Evolutionary conservation across 306 rosid genomes (phyloP), one percentile per base, ranked within the genome.

Genomic region (Glycyrrhiza uralensis): DNA sequence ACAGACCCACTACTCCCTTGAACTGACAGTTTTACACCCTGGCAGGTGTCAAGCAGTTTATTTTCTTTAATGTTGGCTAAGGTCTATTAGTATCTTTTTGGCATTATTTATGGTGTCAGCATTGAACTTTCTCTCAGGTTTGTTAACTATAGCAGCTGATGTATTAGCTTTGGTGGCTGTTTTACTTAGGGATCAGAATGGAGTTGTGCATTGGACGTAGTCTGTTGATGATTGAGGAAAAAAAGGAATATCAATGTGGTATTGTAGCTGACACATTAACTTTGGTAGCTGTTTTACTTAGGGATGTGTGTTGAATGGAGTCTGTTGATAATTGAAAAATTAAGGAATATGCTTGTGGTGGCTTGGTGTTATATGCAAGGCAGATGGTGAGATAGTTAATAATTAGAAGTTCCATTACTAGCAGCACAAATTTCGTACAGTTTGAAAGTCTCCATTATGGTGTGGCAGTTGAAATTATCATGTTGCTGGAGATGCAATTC

Each of bases 41-140:
- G 26, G 19, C 3, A 49, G 23, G 44, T 30, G 28, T 42, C 71
- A 22, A 12, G 45, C 18, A 12, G 24, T 65, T 55, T 44, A 41
- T 45, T 76, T 51, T 26, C 24, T 14, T 41, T 18, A 28, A 52
- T n/a, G 39, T 17, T 20, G 44, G 71, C 15, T 6, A 24, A 41
- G n/a, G 33, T 76, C 23, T 38, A 39, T n/a, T 17, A 69, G 28
- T 61, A 45, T 60, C 63, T 8, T 69, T 58, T 60, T 52, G 50
- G 41, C 29, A 54, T 46, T 32, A 57, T 26, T 41, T 70, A 17
- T 6, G 6, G 28, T 22, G 39, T 51, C 50, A 18, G n/a, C 17
- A 42, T 15, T 8, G 14, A 44, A 32, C 35, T 62, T 59, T 52
- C 33, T 23, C 28, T 67, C 52, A 29, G 3, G 39, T 20, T 62